Conservation (phyloP, 2,329 filamentous ascomycete species). For the Ploettnerulaceae sp. region DNA sequence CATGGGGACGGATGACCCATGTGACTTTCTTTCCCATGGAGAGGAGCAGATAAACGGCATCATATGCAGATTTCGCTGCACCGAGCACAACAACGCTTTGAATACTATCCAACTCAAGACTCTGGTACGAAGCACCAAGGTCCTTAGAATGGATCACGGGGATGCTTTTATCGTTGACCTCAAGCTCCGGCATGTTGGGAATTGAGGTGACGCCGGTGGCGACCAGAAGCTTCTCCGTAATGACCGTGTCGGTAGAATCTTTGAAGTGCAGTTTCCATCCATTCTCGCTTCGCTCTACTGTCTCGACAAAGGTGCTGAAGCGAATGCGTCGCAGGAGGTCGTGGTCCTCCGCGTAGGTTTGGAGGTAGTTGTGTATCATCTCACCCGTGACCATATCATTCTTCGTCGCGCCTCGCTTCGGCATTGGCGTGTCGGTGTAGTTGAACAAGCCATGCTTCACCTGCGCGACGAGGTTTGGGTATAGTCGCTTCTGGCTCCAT, state of each 20-base stretch:
- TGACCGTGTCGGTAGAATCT: background rate
- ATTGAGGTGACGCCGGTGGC: conserved; percentile 34
- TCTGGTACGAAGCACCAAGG: conserved; percentile 20
- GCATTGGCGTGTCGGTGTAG: no score
- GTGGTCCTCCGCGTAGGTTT: background rate
- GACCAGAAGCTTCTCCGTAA: conserved; percentile 30
- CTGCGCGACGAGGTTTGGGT: conserved; percentile 63
- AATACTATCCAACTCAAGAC: conserved; percentile 8
- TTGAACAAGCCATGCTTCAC: no score
- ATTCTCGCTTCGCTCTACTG: background rate
- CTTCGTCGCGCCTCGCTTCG: no score
- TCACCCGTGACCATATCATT: background rate
- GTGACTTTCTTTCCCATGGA: conserved; percentile 10
- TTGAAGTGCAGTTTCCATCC: background rate
- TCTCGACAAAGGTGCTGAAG: background rate
- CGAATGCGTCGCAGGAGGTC: background rate
- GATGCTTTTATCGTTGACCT: conserved; percentile 3
- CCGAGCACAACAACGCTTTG: conserved; percentile 15
- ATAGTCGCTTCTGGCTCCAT: conserved; percentile 62
- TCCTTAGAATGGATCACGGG: conserved; percentile 28
- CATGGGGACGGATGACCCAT: conserved; percentile 13
- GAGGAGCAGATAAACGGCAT: conserved; percentile 14
- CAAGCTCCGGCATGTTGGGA: conserved; percentile 24
- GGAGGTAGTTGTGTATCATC: background rate
- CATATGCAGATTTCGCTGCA: conserved; percentile 19